Conservation (phyloP, 768 basidiomycete species). For the Suillus hirtellus region DNA sequence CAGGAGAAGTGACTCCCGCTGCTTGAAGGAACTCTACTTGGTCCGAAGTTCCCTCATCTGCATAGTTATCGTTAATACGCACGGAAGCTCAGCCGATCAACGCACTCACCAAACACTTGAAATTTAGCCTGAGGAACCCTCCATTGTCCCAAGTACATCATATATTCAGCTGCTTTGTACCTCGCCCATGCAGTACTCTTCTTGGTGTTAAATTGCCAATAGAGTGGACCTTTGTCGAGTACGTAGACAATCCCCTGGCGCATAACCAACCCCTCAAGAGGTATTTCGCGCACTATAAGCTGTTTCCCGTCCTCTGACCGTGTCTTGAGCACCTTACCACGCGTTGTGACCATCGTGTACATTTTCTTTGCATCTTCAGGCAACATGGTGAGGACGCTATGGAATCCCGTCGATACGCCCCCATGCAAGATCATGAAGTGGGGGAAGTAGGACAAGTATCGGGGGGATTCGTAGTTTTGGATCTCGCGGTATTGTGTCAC, state of each 20-base stretch:
- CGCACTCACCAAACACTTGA: slow-evolving; percentile 48
- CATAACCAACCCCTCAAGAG: slow-evolving; percentile 45
- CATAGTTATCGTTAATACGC: background rate
- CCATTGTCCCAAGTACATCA: slow-evolving; percentile 42
- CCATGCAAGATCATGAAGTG: slow-evolving; percentile 47
- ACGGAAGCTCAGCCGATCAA: background rate
- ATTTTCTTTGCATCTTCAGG: slow-evolving; percentile 47
- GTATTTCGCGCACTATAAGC: slow-evolving; percentile 52
- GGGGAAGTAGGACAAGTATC: slow-evolving; percentile 52
- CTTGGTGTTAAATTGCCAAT: slow-evolving; percentile 61
- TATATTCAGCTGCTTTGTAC: slow-evolving; percentile 64
- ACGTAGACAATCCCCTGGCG: slow-evolving; percentile 58
- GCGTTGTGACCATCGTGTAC: slow-evolving; percentile 47
- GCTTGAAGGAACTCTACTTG: slow-evolving; percentile 48
- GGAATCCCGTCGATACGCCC: slow-evolving; percentile 52
- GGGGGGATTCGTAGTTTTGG: slow-evolving; percentile 55
- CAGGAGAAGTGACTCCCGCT: slow-evolving; percentile 38
- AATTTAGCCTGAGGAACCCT: slow-evolving; percentile 44
- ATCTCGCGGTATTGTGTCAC: slow-evolving; percentile 65
- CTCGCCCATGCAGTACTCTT: slow-evolving; percentile 54
- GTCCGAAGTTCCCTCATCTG: slow-evolving; percentile 55
- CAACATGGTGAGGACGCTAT: slow-evolving; percentile 47
- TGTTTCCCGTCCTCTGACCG: slow-evolving; percentile 14
- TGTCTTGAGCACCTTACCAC: slow-evolving; percentile 12
- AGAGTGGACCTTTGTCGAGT: slow-evolving; percentile 52